A percentile compares a stretch with the other conserved stretches of the same genome.
Evolutionary conservation across 1,284 basidiomycete genomes (phyloP).

Genomic region (Cryptococcus maquisensis): DNA sequence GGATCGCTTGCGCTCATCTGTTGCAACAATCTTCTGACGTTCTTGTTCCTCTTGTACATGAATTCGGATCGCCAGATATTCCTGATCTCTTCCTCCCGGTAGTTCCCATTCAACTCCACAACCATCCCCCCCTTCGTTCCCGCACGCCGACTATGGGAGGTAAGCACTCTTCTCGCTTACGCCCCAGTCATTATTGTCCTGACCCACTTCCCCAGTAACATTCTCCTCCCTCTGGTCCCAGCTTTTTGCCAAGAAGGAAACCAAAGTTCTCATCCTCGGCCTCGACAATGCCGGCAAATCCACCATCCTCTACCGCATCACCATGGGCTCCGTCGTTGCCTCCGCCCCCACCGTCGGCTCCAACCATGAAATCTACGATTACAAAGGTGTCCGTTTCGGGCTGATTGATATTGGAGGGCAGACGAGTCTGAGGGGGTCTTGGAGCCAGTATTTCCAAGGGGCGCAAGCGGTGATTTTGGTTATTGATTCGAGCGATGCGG

Average conservation of each 20-base stretch:
- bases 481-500: constrained; percentile 53
- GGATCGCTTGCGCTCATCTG: too few relatives aligned
- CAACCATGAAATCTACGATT: constrained; percentile 51
- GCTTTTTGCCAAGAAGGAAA: constrained; percentile 52
- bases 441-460: constrained; percentile 50
- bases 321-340: constrained; percentile 53
- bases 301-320: constrained; percentile 53
- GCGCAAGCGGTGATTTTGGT: constrained; percentile 53
- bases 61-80: too few relatives aligned
- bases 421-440: constrained; percentile 47
- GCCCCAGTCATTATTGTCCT: background rate
- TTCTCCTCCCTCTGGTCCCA: constrained; percentile 50
- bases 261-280: constrained; percentile 51
- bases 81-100: too few relatives aligned
- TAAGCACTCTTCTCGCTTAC: background rate
- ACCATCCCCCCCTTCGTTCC: background rate
- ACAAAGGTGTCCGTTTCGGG: constrained; percentile 53
- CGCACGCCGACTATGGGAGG: constrained; percentile 6
- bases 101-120: background rate
- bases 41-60: too few relatives aligned
- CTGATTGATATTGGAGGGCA: constrained; percentile 53
- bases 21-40: background rate
- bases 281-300: constrained; percentile 54
- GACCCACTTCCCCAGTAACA: constrained; percentile 28
- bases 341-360: constrained; percentile 53